Base-by-base conservation (phyloP, 352 stramenopile species). In the Saprolegnia diclina region DNA sequence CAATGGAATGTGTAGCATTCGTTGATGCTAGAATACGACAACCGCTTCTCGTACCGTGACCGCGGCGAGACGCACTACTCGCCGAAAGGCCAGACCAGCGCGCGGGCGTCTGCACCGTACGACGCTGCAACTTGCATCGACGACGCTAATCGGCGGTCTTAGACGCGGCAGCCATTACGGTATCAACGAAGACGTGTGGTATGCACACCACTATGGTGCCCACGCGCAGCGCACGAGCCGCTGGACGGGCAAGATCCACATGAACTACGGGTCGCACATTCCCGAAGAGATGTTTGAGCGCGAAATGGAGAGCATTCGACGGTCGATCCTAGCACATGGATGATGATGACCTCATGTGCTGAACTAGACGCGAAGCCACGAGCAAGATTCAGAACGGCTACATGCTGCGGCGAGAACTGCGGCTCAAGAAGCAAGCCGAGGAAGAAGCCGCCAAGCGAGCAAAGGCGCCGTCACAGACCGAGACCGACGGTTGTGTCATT, bases 101-200 rank as follows among this genome's bases (percentile, higher is more conserved):
- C 24, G 52, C 52, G 52, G 52, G 11, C 11, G n/a, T 21, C 24
- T 4, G n/a, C 24, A 5, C 24, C 24, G 46, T 54, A 29, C 24
- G 46, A 2, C 5, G n/a, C 24, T 54, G 29, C 29, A 35, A 6
- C 29, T 18, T 81, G 45, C 68, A 61, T 10, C 71, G 77, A 32
- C 64, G 74, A 44, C 75, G 74, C 3, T 72, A 73, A 54, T 42
- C 48, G 35, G 52, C 13, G 3, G 16, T 57, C 16, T 7, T 40
- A 59, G 35, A n/a, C 35, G 19, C 11, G 52, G 52, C 13, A 14
- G 52, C 4, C 52, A 59, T 24, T 90, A 92, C 63, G 87, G 87
- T 21, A 88, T 94, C 53, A 77, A 94, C 53, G 85, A 94, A 70
- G 82, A 92, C 19, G 77, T 92, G 26, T 94, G 87, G 87, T 79